phyloP scores from a whole-genome alignment of 129 eudicot genomes.

The Arctium minus region DNA sequence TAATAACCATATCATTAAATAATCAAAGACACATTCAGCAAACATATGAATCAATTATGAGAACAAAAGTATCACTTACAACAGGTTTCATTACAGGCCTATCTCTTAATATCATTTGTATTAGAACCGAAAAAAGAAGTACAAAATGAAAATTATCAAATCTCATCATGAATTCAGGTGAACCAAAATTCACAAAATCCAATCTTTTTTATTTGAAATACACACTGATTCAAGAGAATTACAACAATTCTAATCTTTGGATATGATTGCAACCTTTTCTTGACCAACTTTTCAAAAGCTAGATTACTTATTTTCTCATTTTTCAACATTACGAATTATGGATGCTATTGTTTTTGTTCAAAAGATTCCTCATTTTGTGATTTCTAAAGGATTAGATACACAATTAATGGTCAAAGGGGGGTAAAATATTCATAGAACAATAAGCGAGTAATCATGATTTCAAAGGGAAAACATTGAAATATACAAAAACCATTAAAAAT shows the following conservation, averaged over 20 bases:
- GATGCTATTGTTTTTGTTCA: neutral
- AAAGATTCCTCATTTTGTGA: neutral
- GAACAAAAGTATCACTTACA: no score
- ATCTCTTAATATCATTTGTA: neutral
- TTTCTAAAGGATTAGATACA: neutral
- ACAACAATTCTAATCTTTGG: no score
- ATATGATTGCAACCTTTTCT: neutral
- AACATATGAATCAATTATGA: neutral
- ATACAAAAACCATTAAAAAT: neutral
- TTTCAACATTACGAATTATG: neutral
- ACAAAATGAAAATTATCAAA: no score
- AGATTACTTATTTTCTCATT: neutral
- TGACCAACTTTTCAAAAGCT: no score
- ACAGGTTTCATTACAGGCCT: neutral
- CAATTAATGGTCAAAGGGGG: neutral
- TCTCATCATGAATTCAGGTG: neutral
- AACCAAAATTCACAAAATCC: neutral
- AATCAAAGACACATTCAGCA: neutral
- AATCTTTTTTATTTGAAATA: neutral
- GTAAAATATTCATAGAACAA: neutral
- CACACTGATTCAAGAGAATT: neutral
- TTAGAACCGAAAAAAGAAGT: no score
- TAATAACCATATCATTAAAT: constrained; percentile 7
- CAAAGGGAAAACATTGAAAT: neutral
- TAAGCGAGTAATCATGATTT: constrained; percentile 3